Evolutionary conservation across 179 eudicot species (phyloP), one percentile per base, ranked within the genome.

Genomic region (Beta lomatogona): DNA sequence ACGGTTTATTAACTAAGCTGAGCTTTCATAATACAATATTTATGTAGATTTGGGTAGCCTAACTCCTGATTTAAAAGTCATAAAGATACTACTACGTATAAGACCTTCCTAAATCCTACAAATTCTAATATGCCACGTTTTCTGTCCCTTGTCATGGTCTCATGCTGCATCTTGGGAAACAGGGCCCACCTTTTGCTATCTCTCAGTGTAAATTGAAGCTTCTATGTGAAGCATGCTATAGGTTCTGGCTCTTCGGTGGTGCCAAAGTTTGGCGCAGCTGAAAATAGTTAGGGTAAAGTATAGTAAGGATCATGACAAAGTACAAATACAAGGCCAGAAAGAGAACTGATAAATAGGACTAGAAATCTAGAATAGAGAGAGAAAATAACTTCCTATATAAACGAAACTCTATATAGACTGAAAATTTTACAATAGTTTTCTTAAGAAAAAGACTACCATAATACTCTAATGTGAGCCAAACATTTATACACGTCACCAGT

Each of bases 121-220:
- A 78, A 65, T 53, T 22, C 19, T 41, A 80, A n/a, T 31, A 41
- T 22, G 78, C 72, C 78, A 73, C 2, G 77, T 52, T 73, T n/a
- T 8, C 1, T 73, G 73, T 73, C 78, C 59, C 78, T 73, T 63
- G 73, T 54, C 73, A 73, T 80, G 82, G 72, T 13, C 54, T 73
- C 83, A 73, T 73, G 83, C 83, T 53, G 83, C 44, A 73, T n/a
- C 50, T 22, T n/a, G 28, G 83, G 78, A 80, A 80, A 80, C 83
- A 80, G 64, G 78, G 12, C 78, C 83, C 83, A 73, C 78, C 55
- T 25, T 46, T 50, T 10, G 25, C 65, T 74, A 57, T 19, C 25
- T 65, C 73, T 0, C 8, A 28, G n/a, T 9, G 52, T 6, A 9
- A 48, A 9, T 9, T 48, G 7, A 9, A 48, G 74, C 57, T 46